Evolutionary conservation across 805 yeast genomes (phyloP).

Genomic region (Pichia heedii): DNA sequence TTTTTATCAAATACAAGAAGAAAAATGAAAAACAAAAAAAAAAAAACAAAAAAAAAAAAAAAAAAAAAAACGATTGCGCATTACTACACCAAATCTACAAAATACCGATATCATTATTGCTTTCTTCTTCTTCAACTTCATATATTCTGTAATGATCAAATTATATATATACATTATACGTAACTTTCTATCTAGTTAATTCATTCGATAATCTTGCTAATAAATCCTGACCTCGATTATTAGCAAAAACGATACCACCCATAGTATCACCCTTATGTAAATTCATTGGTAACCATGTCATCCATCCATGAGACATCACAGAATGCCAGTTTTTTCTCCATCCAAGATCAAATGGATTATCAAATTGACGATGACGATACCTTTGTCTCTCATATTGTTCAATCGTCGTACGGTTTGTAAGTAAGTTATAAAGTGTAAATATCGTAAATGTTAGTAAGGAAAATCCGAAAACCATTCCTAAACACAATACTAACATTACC

Average conservation of each 20-base stretch:
- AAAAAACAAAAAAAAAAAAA: too few relatives aligned
- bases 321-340: constrained; percentile 45
- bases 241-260: not conserved
- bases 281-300: not conserved
- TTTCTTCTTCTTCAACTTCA: too few relatives aligned
- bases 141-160: too few relatives aligned
- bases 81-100: too few relatives aligned
- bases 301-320: not conserved
- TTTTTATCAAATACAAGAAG: too few relatives aligned
- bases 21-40: too few relatives aligned
- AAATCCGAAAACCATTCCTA: constrained; percentile 43
- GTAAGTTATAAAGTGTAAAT: constrained; percentile 50
- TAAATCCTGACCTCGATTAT: not conserved
- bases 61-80: too few relatives aligned
- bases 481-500: constrained; percentile 42
- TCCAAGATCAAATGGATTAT: constrained; percentile 77
- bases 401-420: constrained; percentile 67
- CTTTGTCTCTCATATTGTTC: constrained; percentile 58
- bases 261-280: not conserved
- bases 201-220: not conserved
- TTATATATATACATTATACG: too few relatives aligned
- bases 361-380: constrained; percentile 36
- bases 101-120: too few relatives aligned
- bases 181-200: too few relatives aligned
- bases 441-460: constrained; percentile 49